phyloP scores from a whole-genome alignment of 2,329 filamentous ascomycete species.

The Arthrinium phaeospermum region DNA sequence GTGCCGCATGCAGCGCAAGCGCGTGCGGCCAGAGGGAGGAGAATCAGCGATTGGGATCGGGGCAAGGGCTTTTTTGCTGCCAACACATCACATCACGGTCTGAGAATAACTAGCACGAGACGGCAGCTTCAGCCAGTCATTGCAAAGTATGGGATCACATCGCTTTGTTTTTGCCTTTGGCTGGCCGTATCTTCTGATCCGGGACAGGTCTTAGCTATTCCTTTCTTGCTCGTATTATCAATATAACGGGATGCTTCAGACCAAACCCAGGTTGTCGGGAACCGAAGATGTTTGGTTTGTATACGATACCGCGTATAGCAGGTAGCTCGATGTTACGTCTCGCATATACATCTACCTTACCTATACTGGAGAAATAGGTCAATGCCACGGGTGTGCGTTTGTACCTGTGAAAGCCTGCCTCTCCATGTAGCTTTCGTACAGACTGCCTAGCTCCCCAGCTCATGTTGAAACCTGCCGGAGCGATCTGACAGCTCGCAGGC shows the following conservation, averaged over 20 bases:
- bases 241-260: neutral
- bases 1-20: neutral
- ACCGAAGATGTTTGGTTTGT: neutral
- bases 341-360: neutral
- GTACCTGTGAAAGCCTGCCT: neutral
- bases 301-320: neutral
- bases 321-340: neutral
- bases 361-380: neutral
- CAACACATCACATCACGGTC: slow-evolving; percentile 7
- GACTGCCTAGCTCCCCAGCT: neutral
- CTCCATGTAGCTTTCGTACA: neutral
- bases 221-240: no score
- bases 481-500: neutral
- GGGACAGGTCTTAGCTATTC: neutral
- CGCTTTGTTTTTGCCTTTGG: neutral
- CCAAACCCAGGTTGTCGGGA: slow-evolving; percentile 6
- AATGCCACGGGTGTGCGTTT: neutral
- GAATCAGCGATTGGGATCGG: neutral
- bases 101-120: neutral
- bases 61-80: slow-evolving; percentile 5
- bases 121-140: neutral
- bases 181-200: neutral
- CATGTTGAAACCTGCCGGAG: neutral
- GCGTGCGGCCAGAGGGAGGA: neutral
- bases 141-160: neutral